Base-by-base conservation (phyloP, 345 rosid species). In the Cochlearia excelsa region DNA sequence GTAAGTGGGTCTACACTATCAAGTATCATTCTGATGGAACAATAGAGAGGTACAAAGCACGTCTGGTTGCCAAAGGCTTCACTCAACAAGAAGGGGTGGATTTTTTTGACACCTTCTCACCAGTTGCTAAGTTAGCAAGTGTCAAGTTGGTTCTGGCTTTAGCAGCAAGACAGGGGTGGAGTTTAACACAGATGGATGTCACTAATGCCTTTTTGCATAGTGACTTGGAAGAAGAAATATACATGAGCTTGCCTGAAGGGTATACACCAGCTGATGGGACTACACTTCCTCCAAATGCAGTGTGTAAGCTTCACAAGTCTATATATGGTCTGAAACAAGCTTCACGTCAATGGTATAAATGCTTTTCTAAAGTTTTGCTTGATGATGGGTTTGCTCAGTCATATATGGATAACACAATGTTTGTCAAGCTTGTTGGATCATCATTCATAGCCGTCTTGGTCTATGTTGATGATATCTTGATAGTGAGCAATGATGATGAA, bases 341-440 rank as follows among this genome's bases (percentile, higher is more conserved):
- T 0, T 46, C 51, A 0, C 43, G 51, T 0, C 33, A 47, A 1
- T 47, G 51, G 34, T 47, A 47, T 2, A 27, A 47, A 2, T 1
- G 51, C 1, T 9, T 28, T 28, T 42, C 33, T 0, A 23, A 3
- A 1, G 51, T 47, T 47, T 7, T 47, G 3, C 2, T 47, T 3
- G 11, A 9, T 8, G 46, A 10, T 3, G 9, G 9, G 0, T 42
- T 1, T 2, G 6, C 9, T 3, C 46, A 42, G 1, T 42, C 51
- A 2, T 6, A 11, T 1, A 11, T 9, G 1, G 34, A 47, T 26
- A 27, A 27, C 4, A 47, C 51, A 1, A 0, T 47, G 1, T 28
- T 28, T 28, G 33, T 47, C 0, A 4, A 5, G 0, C 0, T 3
- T 0, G 4, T 23, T 0, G 4, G 2, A 0, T 6, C 3, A 1